These are phyloP conservation scores for Magnusiomyces magnusii DNA, from an alignment of 1,139 yeast genomes.

Conservation along the genomic window DNA sequence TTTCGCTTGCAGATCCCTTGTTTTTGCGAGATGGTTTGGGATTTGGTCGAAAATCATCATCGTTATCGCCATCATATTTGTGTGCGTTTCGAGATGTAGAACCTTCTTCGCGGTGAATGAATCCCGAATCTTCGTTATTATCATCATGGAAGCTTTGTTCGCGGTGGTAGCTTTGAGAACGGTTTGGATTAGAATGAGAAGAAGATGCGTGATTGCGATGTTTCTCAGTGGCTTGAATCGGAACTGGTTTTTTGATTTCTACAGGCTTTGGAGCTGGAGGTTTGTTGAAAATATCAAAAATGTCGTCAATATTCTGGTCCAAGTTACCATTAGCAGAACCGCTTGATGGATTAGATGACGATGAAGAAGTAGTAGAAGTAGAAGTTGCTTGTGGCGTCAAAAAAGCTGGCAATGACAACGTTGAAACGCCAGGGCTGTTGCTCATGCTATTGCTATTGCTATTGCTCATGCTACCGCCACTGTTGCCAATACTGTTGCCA, in stretches of 20 bases:
- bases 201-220: neutral
- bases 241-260: slow-evolving; percentile 3
- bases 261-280: slow-evolving; percentile 20
- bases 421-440: neutral
- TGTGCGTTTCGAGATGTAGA: neutral
- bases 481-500: neutral
- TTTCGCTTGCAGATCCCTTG: slow-evolving; percentile 18
- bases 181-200: neutral
- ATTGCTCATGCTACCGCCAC: too few species aligned
- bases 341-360: neutral
- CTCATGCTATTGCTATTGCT: neutral
- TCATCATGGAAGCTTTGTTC: neutral
- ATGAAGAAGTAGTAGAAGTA: neutral
- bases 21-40: neutral
- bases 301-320: slow-evolving; percentile 22
- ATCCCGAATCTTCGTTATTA: neutral
- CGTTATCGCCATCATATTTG: neutral
- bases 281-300: slow-evolving; percentile 32
- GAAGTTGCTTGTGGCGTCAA: neutral
- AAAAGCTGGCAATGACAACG: neutral
- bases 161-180: neutral
- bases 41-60: neutral
- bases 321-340: too few species aligned
- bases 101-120: neutral
- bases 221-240: slow-evolving; percentile 5